Evolutionary conservation across 140 eudicot species (phyloP), one percentile per base, ranked within the genome.

Genomic region (Oenanthe javanica): DNA sequence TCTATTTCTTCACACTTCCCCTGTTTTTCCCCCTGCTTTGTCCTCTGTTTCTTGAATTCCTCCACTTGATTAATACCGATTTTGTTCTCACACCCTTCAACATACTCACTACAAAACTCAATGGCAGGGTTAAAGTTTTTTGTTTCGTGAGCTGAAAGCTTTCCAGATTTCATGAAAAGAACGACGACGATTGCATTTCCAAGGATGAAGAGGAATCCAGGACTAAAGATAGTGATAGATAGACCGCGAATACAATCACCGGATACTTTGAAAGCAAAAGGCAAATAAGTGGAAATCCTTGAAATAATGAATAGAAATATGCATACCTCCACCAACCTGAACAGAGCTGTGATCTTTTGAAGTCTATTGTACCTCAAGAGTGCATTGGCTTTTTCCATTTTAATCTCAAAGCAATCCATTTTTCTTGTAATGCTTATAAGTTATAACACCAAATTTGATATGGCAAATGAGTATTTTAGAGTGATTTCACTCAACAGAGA

Each of bases 201-300:
- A 75, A 89, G 49, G 27, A 93, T 42, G 85, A 93, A 93, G n/a
- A 90, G 92, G 76, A 93, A 86, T 51, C 83, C 88, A 43, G 93
- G 92, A 74, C 90, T 89, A 2, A 83, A 51, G 6, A 87, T 13
- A 49, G 83, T 51, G 67, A 84, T 54, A 8, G 67, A 76, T 47
- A 87, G 75, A 52, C 84, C 86, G 72, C 73, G 81, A 67, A 90
- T 71, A 70, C 82, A 85, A 19, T 86, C 91, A 2, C 82, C 76
- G 1, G 89, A 82, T 23, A 86, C 80, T 4, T 89, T 86, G 81
- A 86, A 51, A 23, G 83, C 40, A 19, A 85, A 71, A 2, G 94
- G 91, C 55, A 91, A 38, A n/a, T 84, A 86, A 80, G 87, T 66
- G n/a, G 90, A 79, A 18, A 82, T 83, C 69, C 81, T 82, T 48